Evolutionary conservation across 148 eudicot species (phyloP).

Genomic region (Silene uniflora): DNA sequence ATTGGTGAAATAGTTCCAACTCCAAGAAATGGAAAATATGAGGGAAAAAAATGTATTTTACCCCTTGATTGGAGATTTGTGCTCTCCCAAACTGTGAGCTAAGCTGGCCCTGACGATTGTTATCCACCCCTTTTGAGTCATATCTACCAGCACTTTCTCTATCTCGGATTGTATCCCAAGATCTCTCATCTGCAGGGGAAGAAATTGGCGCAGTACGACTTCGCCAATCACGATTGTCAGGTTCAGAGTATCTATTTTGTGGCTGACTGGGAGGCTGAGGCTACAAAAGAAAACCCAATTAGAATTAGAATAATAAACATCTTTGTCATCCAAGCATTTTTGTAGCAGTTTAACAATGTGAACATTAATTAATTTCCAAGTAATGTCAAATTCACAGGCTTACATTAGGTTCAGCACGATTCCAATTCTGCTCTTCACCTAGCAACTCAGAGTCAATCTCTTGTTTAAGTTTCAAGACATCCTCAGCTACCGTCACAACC

Average conservation of each 20-base stretch:
- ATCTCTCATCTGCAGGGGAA: slow-evolving; percentile 65
- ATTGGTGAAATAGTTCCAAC: neutral
- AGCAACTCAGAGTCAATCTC: slow-evolving; percentile 73
- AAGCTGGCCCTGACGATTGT: slow-evolving; percentile 51
- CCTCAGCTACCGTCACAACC: slow-evolving; percentile 59
- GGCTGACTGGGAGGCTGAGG: slow-evolving; percentile 46
- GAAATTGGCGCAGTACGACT: slow-evolving; percentile 56
- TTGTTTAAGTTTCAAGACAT: slow-evolving; percentile 59
- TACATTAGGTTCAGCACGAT: slow-evolving; percentile 66
- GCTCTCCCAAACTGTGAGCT: slow-evolving; percentile 54
- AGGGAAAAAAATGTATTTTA: slow-evolving; percentile 18
- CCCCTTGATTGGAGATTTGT: slow-evolving; percentile 58
- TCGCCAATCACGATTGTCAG: slow-evolving; percentile 91
- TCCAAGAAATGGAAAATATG: neutral
- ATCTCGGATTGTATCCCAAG: slow-evolving; percentile 67
- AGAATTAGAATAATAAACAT: neutral
- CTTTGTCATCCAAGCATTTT: neutral
- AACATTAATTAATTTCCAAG: neutral
- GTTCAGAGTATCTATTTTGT: slow-evolving; percentile 71
- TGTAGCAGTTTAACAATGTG: neutral
- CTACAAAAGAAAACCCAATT: slow-evolving; percentile 14
- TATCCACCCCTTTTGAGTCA: slow-evolving; percentile 44
- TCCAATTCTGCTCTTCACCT: slow-evolving; percentile 74
- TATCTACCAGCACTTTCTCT: slow-evolving; percentile 43
- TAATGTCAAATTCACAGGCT: slow-evolving; percentile 13